Conservation (phyloP, 352 stramenopile genomes). For the Globisporangium rhizosaccharum region DNA sequence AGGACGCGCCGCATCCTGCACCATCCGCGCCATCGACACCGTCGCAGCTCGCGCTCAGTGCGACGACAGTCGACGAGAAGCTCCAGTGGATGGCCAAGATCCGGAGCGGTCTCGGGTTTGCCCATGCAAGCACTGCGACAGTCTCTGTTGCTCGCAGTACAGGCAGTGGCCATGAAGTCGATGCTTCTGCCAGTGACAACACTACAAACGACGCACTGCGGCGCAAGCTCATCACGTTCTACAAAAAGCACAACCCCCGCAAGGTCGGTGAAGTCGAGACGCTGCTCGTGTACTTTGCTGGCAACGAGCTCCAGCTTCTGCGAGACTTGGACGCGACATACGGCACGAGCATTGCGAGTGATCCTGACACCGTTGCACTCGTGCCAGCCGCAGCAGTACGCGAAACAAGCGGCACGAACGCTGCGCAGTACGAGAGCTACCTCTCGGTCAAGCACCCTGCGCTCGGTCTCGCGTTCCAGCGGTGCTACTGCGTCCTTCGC, state of each 20-base stretch:
- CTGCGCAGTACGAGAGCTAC: slow-evolving; percentile 24
- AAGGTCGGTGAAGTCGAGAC: slow-evolving; percentile 83
- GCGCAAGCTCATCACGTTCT: slow-evolving; percentile 79
- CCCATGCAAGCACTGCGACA: slow-evolving; percentile 11
- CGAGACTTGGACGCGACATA: slow-evolving; percentile 58
- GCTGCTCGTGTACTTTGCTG: slow-evolving; percentile 53
- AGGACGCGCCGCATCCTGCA: background rate
- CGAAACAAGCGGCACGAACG: background rate
- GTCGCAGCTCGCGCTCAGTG: slow-evolving; percentile 25
- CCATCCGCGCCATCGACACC: background rate
- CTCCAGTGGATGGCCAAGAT: slow-evolving; percentile 54
- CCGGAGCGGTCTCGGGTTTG: slow-evolving; percentile 31
- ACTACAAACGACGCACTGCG: slow-evolving; percentile 15
- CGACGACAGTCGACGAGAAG: slow-evolving; percentile 35
- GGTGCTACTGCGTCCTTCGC: slow-evolving; percentile 32
- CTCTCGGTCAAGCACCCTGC: slow-evolving; percentile 35
- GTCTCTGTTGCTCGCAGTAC: background rate
- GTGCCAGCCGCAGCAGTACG: slow-evolving; percentile 5
- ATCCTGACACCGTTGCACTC: slow-evolving; percentile 25
- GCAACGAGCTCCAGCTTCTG: slow-evolving; percentile 53
- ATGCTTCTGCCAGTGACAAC: background rate
- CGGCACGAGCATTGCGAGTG: slow-evolving; percentile 30
- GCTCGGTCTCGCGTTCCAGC: slow-evolving; percentile 23
- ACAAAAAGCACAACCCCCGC: slow-evolving; percentile 86
- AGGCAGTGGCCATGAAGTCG: background rate